Evolutionary conservation across 495 filamentous ascomycete species (phyloP), one percentile per base, ranked within the genome.

Genomic region (Tuber borchii): DNA sequence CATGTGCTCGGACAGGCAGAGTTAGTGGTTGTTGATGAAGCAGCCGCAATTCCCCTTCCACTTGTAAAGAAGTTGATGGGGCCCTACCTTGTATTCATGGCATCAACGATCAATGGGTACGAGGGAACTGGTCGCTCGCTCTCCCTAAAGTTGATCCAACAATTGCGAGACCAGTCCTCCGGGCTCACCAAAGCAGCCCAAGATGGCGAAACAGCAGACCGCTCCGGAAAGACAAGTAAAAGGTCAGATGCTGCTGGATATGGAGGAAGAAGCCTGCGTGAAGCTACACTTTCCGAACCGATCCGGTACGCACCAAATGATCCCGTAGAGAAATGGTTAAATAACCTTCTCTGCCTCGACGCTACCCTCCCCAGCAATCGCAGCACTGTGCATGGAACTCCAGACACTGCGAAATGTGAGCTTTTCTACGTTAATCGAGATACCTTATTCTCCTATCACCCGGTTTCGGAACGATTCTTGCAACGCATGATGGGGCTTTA

Each of bases 61-160:
- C 84, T 97, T 68, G 95, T 98, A 19, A 88, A 91, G 77, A 97
- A 97, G 83, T 87, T 99, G 44, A 93, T 99, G 89, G 95, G 96
- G 0, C 95, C 94, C n/a, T 99, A 98, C 84, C 86, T 98, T 37
- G 93, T 98, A 5, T 99, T 99, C 86, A 99, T 99, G 96, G 93
- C 96, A 6, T 98, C 95, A 1, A 99, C 96, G 20, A 97, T 99
- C 85, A 98, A 97, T 81, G 96, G 96, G 73, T 99, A 99, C 82
- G 96, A 99, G 85, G 96, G 96, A 77, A 99, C 96, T 4, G 96
- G 96, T 44, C 89, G 96, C 56, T 97, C 95, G 2, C 87, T 99
- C 2, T 98, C 96, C 5, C 85, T 99, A 65, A 99, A 99, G 85
- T 87, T 99, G 76, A 98, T 99, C 77, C 94, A 97, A 80, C 96